Evolutionary conservation across 371 early-diverging fungal genomes (phyloP), one percentile per base, ranked within the genome.

Genomic region (Synchytrium microbalum): DNA sequence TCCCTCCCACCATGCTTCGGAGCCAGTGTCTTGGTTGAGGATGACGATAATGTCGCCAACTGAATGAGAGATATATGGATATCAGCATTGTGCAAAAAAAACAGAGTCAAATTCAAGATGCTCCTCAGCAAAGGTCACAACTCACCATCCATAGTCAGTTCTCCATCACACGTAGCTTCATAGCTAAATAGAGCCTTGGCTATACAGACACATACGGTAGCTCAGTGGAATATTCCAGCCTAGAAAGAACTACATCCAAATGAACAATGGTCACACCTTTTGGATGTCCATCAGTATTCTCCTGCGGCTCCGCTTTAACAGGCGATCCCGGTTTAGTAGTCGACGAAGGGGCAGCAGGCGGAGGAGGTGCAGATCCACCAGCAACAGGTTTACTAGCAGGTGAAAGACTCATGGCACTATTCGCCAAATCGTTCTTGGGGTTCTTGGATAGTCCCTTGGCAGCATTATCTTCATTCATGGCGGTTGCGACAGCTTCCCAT

Each of bases 1-100:
- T 16, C 79, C 79, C 46, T 75, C 77, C 79, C 79, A 79, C 79
- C 79, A 79, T 10, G 67, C 71, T 23, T 62, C 70, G 64, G 65
- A 68, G 2, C 79, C 79, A 24, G 76, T 79, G 59, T 71, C 56
- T 46, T 73, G 71, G 62, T 61, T 70, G 23, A 60, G 69, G 5
- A 76, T 60, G 2, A 58, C 60, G 24, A 78, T 67, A 16, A 76
- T 63, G 33, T 78, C 79, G 16, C 73, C 73, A 14, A 61, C 64
- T n/a, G 30, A 59, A 26, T 56, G 38, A n/a, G n/a, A 10, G 24
- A 57, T 10, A 57, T 57, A n/a, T 57, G 38, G 24, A 14, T 10
- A 27, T 8, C 60, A 24, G 10, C 24, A n/a, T 24, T 56, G 60
- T n/a, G 57, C 29, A 24, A 10, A 59, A 60, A 23, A 13, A 14